A percentile compares a stretch with the other conserved stretches of the same genome.
Conservation (phyloP, 305 asterid species). For the Fraxinus platypoda region DNA sequence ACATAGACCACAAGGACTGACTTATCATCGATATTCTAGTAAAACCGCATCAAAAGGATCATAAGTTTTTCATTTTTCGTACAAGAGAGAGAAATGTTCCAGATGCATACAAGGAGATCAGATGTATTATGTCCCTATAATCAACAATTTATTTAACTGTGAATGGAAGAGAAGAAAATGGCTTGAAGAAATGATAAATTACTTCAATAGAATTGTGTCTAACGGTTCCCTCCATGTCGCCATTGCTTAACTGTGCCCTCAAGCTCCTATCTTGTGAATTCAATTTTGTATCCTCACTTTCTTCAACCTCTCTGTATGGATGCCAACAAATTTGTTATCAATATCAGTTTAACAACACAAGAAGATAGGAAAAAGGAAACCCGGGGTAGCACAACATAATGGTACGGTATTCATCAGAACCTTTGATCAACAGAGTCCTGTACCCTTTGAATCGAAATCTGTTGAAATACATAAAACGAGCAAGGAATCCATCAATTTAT, state of each 20-base stretch:
- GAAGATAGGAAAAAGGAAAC: background rate
- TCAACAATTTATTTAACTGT: background rate
- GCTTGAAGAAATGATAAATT: slow-evolving; percentile 31
- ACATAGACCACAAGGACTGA: background rate
- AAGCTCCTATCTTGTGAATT: slow-evolving; percentile 65
- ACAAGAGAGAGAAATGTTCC: background rate
- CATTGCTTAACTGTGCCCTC: slow-evolving; percentile 63
- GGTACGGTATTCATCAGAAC: slow-evolving; percentile 34
- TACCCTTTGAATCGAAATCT: slow-evolving; percentile 87
- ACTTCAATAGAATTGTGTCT: slow-evolving; percentile 51
- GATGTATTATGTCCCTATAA: background rate
- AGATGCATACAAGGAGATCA: background rate
- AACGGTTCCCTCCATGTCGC: slow-evolving; percentile 43
- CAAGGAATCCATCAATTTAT: slow-evolving; percentile 3
- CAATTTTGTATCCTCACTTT: slow-evolving; percentile 44
- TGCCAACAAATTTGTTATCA: slow-evolving; percentile 16
- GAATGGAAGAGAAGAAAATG: background rate
- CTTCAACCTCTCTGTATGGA: slow-evolving; percentile 60
- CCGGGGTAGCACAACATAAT: background rate
- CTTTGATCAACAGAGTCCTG: slow-evolving; percentile 70
- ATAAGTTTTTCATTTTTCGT: background rate
- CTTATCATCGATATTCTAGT: background rate
- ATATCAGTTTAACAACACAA: slow-evolving; percentile 15
- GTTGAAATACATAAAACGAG: slow-evolving; percentile 3
- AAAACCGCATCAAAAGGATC: background rate